Conservation (phyloP, 192 early-diverging fungal species). For the Linnemannia zychae region DNA sequence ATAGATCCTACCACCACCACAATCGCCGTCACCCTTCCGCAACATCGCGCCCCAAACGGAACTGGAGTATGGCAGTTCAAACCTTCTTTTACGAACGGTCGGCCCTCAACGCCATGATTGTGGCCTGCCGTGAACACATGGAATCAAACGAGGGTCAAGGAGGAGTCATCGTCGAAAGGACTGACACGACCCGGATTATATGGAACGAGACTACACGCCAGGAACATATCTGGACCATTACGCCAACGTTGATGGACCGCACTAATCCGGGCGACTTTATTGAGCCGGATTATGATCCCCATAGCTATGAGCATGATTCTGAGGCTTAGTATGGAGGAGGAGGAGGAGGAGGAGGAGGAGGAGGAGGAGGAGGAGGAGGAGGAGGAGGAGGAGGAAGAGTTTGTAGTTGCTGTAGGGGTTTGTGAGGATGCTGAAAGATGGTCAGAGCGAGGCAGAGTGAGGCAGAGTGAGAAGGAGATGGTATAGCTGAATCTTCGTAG, state of each 20-base stretch:
- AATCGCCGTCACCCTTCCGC: not conserved
- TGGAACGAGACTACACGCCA: constrained; percentile 30
- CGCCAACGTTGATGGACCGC: constrained; percentile 25
- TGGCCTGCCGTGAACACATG: constrained; percentile 21
- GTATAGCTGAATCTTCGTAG: no score
- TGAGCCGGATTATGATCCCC: constrained; percentile 17
- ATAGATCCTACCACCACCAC: not conserved
- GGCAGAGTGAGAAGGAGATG: no score
- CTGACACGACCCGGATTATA: not conserved
- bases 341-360: not conserved
- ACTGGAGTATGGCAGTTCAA: constrained; percentile 27
- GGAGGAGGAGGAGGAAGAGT: no score
- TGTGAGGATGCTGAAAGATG: no score
- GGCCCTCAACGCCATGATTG: constrained; percentile 27
- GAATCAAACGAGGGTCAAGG: not conserved
- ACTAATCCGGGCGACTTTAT: constrained; percentile 11
- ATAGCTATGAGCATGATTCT: not conserved
- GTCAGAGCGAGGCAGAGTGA: no score
- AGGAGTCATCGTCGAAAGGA: not conserved
- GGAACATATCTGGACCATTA: constrained; percentile 30
- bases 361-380: not conserved
- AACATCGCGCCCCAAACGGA: not conserved
- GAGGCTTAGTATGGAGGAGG: not conserved
- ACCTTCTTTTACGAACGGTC: constrained; percentile 8
- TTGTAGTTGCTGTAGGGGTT: no score